These are phyloP conservation scores for Fusarium setosum DNA, from an alignment of 2,329 filamentous ascomycete species.

Conservation along the genomic window DNA sequence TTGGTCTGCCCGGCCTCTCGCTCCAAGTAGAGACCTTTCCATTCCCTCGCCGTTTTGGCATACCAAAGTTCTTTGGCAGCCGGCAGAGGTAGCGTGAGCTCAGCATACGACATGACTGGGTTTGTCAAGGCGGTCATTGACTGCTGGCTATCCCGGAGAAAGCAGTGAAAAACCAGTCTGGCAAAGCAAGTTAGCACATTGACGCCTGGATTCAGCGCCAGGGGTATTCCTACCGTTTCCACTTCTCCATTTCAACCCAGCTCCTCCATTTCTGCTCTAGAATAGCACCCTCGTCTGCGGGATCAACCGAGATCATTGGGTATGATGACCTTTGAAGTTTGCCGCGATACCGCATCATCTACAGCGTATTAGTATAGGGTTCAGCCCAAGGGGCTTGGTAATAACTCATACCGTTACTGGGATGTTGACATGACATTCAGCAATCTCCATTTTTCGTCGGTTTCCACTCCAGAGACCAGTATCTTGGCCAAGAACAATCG, in stretches of 20 bases:
- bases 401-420: constrained; percentile 55
- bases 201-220: neutral
- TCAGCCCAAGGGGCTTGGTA: too few relatives aligned
- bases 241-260: constrained; percentile 74
- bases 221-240: constrained; percentile 62
- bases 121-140: constrained; percentile 75
- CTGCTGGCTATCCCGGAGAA: constrained; percentile 73
- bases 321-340: constrained; percentile 69
- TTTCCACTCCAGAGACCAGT: constrained; percentile 66
- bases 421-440: constrained; percentile 61
- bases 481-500: constrained; percentile 61
- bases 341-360: constrained; percentile 67
- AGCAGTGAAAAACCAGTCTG: constrained; percentile 72
- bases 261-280: constrained; percentile 73
- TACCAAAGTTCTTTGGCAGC: constrained; percentile 73
- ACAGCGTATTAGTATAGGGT: constrained; percentile 24
- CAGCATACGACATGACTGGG: constrained; percentile 75
- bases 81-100: constrained; percentile 74
- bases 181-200: constrained; percentile 19
- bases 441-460: constrained; percentile 66
- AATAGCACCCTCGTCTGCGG: constrained; percentile 65
- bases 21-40: constrained; percentile 70
- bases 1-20: constrained; percentile 51
- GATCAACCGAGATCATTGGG: constrained; percentile 59
- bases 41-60: constrained; percentile 70